A percentile compares a stretch with the other conserved stretches of the same genome.
Conservation (phyloP, 2,329 filamentous ascomycete species). For the Exophiala bonariae region DNA sequence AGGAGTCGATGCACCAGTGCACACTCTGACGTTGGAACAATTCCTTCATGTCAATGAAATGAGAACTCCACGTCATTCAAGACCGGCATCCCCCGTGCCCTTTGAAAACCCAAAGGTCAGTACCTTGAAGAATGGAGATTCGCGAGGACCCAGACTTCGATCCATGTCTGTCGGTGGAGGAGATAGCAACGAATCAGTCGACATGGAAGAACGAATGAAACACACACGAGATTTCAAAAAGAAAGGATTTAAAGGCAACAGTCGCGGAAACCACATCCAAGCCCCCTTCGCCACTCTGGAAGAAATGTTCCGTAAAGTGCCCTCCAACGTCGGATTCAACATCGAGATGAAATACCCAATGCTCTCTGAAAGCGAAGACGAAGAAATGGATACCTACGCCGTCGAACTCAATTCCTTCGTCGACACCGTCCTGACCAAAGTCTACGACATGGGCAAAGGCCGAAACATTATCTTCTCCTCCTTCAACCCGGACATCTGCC, state of each 20-base stretch:
- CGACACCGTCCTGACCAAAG: constrained; percentile 85
- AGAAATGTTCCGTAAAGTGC: constrained; percentile 84
- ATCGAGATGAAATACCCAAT: constrained; percentile 99
- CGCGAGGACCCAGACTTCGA: constrained; percentile 40
- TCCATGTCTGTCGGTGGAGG: constrained; percentile 62
- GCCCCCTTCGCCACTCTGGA: constrained; percentile 93
- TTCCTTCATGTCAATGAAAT: constrained; percentile 82
- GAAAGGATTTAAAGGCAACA: constrained; percentile 95
- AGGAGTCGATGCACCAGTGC: constrained; percentile 93
- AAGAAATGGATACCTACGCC: constrained; percentile 95
- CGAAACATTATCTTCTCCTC: constrained; percentile 96
- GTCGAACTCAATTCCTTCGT: constrained; percentile 96
- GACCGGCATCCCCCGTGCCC: constrained; percentile 46
- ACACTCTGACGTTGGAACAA: constrained; percentile 91
- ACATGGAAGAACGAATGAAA: constrained; percentile 84
- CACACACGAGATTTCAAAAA: constrained; percentile 93
- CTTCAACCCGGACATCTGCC: constrained; percentile 96
- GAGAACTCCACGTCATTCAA: constrained; percentile 45
- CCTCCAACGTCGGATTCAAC: constrained; percentile 86
- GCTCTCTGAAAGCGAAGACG: constrained; percentile 90
- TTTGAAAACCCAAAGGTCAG: constrained; percentile 20
- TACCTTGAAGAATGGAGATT: constrained; percentile 27
- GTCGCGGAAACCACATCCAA: constrained; percentile 90
- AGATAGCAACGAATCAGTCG: constrained; percentile 45
- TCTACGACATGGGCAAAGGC: constrained; percentile 78